These are phyloP conservation scores for Malus asiatica DNA, from an alignment of 306 rosid species.

Conservation along the genomic window DNA sequence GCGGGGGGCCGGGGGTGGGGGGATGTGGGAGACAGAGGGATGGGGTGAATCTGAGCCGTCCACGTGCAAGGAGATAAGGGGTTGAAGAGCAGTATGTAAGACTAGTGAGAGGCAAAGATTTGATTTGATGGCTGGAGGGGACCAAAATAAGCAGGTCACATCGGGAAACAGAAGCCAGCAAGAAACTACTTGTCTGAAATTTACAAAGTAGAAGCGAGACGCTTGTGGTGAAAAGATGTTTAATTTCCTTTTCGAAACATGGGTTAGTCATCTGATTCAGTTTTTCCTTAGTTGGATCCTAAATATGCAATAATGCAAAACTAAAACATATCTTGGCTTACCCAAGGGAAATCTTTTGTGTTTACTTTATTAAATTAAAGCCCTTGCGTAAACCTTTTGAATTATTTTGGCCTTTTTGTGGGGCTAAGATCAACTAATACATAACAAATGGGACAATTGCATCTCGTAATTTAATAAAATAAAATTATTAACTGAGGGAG, in stretches of 20 bases:
- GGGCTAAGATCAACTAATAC: neutral
- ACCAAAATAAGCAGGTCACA: constrained; percentile 16
- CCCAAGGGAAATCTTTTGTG: too few species aligned
- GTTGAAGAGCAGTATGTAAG: too few species aligned
- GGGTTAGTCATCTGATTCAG: too few species aligned
- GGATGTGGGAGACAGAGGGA: constrained; percentile 24
- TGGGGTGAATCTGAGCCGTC: constrained; percentile 14
- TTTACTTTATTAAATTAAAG: too few species aligned
- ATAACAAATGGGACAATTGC: neutral
- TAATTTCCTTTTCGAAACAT: too few species aligned
- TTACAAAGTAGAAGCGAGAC: too few species aligned
- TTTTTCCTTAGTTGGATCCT: too few species aligned
- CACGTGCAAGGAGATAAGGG: constrained; percentile 18
- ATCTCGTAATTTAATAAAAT: neutral
- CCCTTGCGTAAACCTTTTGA: neutral
- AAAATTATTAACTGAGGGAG: neutral
- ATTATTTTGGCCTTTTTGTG: neutral
- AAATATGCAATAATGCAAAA: too few species aligned
- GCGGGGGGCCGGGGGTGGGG: constrained; percentile 1
- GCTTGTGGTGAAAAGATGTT: too few species aligned
- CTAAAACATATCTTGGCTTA: too few species aligned
- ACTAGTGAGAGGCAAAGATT: constrained; percentile 16
- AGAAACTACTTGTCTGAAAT: too few species aligned
- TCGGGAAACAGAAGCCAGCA: neutral
- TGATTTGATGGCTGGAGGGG: constrained; percentile 45